Base-by-base conservation (phyloP, 352 stramenopile genomes). In the Globisporangium apiculatum region DNA sequence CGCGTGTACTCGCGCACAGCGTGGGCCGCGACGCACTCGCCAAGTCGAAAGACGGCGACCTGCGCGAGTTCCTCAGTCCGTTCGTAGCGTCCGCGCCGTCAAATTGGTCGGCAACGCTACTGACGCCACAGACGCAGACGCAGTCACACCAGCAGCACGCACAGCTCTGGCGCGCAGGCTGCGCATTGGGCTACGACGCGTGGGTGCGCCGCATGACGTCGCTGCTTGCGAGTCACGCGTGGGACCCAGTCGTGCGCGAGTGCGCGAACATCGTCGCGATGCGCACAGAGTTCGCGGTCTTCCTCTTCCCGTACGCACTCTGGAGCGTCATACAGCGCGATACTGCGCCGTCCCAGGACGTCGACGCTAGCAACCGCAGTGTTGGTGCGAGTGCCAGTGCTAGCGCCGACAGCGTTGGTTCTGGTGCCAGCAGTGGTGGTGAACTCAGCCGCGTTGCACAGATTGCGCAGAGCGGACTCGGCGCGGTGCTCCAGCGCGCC, bases 241-340 rank as follows among this genome's bases (percentile, higher is more conserved):
- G 46, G 11, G 75, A 95, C 62, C 58, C 53, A 7, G 62, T 92
- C 8, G 51, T 95, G n/a, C 64, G 65, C 17, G 65, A 69, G 7
- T 93, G 83, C 40, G 62, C 67, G 1, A 53, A 58, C 3, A 56
- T 95, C 17, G 49, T 67, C 38, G 51, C 60, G 7, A 55, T 82
- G 60, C 68, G 76, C 40, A 56, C 66, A 17, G 78, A 90, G 54
- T 68, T 93, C 48, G 78, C 83, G 7, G 61, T 91, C 15, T 92
- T 92, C 48, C 58, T 92, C 3, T 91, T 95, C 52, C 84, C 86
- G 0, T 89, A 87, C 35, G 68, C 72, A 6, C 42, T 95, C 0
- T 83, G 71, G 62, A 58, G 53, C 12, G 52, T 71, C 24, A 43
- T 84, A 9, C 65, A 63, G 43, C 45, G 7, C 1, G 15, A 6